Evolutionary conservation across 352 stramenopile species (phyloP), one percentile per base, ranked within the genome.

Genomic region (Globisporangium middletonii): DNA sequence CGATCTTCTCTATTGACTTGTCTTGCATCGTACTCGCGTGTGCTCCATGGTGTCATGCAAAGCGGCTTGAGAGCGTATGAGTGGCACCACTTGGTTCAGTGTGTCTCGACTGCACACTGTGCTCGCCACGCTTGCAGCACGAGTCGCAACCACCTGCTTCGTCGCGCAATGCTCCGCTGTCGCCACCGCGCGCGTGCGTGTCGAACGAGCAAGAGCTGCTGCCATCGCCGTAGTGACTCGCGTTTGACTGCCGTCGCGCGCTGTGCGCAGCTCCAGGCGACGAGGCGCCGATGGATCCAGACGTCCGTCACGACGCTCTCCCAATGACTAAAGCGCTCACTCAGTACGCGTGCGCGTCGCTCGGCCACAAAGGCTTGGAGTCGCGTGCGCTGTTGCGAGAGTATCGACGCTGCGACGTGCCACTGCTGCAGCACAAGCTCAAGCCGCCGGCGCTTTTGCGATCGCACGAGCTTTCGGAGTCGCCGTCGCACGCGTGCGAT

Each of bases 301-400:
- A 30, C 50, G 28, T 84, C 74, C 8, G 72, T 84, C 43, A 62
- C 67, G n/a, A 79, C 74, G 30, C 69, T 80, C 55, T 83, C 74
- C 74, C 74, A 83, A 47, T 79, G 74, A 23, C 45, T 60, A 28
- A 83, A 70, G 50, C 59, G 71, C 11, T 16, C 7, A 0, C 42
- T 0, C 13, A 80, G 58, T 0, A 61, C 28, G 3, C 59, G 59
- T 5, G 23, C 23, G 5, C 48, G 61, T 8, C 58, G 64, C 2
- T 55, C 53, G 4, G n/a, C 26, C 26, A 50, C 44, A 2, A 69
- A 67, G 3, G 55, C 28, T 6, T 50, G 46, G 45, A 73, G 53
- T 19, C 53, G 51, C 19, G 19, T 9, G 18, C 62, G 63, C 11
- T 37, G 41, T 28, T 30, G 53, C 0, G 16, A 30, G 6, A 41